Evolutionary conservation across 208 protist species (phyloP).

Genomic region (Acanthamoeba royreba): DNA sequence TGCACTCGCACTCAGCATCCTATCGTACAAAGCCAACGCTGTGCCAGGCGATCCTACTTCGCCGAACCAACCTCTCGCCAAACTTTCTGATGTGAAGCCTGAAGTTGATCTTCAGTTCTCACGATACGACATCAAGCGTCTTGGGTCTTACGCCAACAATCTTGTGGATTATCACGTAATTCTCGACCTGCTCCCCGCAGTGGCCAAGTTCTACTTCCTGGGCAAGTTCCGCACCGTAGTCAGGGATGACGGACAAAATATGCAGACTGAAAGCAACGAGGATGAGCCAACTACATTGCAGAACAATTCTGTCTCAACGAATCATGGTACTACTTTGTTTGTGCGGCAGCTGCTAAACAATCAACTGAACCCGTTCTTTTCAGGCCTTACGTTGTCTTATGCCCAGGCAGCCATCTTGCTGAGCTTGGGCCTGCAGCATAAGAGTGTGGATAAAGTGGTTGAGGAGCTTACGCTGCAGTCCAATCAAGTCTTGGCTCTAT

Average conservation of each 20-base stretch:
- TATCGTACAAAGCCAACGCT: constrained; percentile 55
- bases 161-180: constrained; percentile 95
- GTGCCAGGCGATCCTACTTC: constrained; percentile 9
- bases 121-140: constrained; percentile 90
- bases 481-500: constrained; percentile 70
- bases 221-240: constrained; percentile 38
- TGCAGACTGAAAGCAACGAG: neutral
- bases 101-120: constrained; percentile 82
- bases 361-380: constrained; percentile 66
- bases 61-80: neutral
- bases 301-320: neutral
- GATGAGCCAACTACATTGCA: too few relatives aligned
- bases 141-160: constrained; percentile 89
- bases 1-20: constrained; percentile 86
- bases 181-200: constrained; percentile 91
- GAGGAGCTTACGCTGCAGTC: constrained; percentile 51
- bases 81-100: constrained; percentile 53
- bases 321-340: neutral
- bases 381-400: constrained; percentile 84
- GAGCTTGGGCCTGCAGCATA: constrained; percentile 89
- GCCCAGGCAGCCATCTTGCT: constrained; percentile 92
- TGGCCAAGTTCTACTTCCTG: constrained; percentile 91
- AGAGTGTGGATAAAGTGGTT: constrained; percentile 70
- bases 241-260: neutral
- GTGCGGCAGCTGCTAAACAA: too few relatives aligned